A percentile compares a stretch with the other conserved stretches of the same genome.
phyloP scores from a whole-genome alignment of 148 eudicot genomes.

The Vaccinium macrocarpon region DNA sequence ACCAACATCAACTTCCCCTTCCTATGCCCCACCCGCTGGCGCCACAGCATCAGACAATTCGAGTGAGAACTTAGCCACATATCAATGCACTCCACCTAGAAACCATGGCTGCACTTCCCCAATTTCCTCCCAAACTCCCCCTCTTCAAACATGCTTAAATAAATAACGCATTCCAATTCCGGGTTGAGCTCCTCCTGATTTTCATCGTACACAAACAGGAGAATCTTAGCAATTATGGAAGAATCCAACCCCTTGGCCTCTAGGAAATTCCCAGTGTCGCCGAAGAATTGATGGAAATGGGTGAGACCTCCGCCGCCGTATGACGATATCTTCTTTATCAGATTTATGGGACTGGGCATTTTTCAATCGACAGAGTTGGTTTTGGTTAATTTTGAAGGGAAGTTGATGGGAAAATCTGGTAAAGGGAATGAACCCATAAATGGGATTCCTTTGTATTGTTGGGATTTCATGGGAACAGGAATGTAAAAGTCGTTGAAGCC shows the following conservation, averaged over 20 bases:
- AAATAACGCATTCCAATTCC: neutral
- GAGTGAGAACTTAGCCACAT: neutral
- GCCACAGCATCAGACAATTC: neutral
- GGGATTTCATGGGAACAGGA: constrained; percentile 21
- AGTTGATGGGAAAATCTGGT: neutral
- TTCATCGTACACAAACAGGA: neutral
- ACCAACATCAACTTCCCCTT: neutral
- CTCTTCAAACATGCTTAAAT: neutral
- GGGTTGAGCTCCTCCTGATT: neutral
- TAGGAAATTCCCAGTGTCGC: neutral
- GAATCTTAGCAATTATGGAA: neutral
- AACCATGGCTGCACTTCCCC: neutral
- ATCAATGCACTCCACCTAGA: neutral
- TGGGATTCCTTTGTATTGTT: neutral
- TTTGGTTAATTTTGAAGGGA: no score
- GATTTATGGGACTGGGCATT: neutral
- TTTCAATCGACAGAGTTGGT: neutral
- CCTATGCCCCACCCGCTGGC: neutral
- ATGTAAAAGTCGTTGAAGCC: constrained; percentile 25
- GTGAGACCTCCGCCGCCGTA: neutral
- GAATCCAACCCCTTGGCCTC: neutral
- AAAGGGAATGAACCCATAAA: neutral
- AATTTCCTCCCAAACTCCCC: neutral
- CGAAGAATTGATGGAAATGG: neutral
- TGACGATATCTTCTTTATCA: neutral